Conservation (phyloP, 2,329 filamentous ascomycete species). For the Aspergillus tubingensis region DNA sequence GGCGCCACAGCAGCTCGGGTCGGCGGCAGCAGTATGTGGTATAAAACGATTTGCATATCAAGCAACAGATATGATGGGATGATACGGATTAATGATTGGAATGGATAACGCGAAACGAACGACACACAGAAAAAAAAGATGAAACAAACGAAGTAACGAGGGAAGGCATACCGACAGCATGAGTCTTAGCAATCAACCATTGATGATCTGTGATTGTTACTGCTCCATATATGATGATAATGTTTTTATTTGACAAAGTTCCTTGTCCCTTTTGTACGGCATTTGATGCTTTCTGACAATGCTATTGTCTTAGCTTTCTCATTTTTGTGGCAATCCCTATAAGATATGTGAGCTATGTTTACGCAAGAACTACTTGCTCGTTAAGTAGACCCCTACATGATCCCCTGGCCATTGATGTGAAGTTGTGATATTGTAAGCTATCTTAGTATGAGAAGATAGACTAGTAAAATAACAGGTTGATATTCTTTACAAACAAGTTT, state of each 20-base stretch:
- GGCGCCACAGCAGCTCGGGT: constrained; percentile 33
- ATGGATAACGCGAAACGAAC: neutral
- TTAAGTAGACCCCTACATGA: neutral
- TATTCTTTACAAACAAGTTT: neutral
- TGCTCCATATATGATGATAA: neutral
- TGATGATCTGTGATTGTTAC: neutral
- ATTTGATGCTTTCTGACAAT: neutral
- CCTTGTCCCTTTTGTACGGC: neutral
- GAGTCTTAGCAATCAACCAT: neutral
- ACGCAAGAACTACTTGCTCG: neutral
- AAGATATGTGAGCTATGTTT: neutral
- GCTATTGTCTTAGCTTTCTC: neutral
- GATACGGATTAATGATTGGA: constrained; percentile 7
- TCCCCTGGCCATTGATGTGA: too few species aligned
- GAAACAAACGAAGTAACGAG: neutral
- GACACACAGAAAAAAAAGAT: neutral
- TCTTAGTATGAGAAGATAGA: too few species aligned
- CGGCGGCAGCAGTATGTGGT: constrained; percentile 35
- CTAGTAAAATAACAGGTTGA: too few species aligned
- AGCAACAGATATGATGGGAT: neutral
- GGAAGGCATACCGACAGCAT: neutral
- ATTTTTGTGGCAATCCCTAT: neutral
- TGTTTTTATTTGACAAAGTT: neutral
- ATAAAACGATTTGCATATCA: constrained; percentile 11
- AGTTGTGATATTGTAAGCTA: too few species aligned